phyloP scores from a whole-genome alignment of 352 stramenopile genomes.

The Globisporangium perplexum region DNA sequence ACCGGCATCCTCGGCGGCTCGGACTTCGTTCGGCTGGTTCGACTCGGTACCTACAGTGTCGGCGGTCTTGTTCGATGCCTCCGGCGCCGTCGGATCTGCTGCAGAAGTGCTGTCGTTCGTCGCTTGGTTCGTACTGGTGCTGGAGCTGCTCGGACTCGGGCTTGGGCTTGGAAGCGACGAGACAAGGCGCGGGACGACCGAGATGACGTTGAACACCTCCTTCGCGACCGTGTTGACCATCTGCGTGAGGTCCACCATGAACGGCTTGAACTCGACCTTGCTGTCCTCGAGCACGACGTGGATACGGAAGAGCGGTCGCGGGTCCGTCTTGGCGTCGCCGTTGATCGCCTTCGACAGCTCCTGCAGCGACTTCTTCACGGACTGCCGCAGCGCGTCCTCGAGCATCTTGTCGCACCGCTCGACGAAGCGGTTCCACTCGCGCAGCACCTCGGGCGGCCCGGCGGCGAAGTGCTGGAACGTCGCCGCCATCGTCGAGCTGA shows the following conservation, averaged over 20 bases:
- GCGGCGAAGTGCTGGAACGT: slow-evolving; percentile 91
- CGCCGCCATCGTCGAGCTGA: slow-evolving; percentile 87
- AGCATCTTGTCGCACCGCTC: slow-evolving; percentile 89
- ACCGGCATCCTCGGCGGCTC: background rate
- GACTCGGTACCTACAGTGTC: slow-evolving; percentile 5
- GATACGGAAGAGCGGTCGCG: slow-evolving; percentile 90
- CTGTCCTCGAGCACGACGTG: slow-evolving; percentile 92
- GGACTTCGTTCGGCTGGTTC: background rate
- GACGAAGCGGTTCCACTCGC: slow-evolving; percentile 91
- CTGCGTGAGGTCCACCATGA: slow-evolving; percentile 92
- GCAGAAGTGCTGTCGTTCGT: slow-evolving; percentile 8
- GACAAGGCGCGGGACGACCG: slow-evolving; percentile 85
- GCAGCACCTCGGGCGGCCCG: slow-evolving; percentile 86
- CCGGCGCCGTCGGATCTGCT: background rate
- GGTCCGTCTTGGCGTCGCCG: slow-evolving; percentile 88
- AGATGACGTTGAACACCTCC: slow-evolving; percentile 93
- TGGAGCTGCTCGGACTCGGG: slow-evolving; percentile 1
- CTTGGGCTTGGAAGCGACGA: slow-evolving; percentile 21
- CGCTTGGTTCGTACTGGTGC: slow-evolving; percentile 18
- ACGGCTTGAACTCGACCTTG: slow-evolving; percentile 91
- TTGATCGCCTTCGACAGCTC: slow-evolving; percentile 94
- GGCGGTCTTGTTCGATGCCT: background rate
- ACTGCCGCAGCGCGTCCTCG: slow-evolving; percentile 87
- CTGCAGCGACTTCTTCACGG: slow-evolving; percentile 93
- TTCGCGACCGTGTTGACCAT: slow-evolving; percentile 94